Conservation (phyloP, 2,329 filamentous ascomycete genomes). For the Penicillium sp. region DNA sequence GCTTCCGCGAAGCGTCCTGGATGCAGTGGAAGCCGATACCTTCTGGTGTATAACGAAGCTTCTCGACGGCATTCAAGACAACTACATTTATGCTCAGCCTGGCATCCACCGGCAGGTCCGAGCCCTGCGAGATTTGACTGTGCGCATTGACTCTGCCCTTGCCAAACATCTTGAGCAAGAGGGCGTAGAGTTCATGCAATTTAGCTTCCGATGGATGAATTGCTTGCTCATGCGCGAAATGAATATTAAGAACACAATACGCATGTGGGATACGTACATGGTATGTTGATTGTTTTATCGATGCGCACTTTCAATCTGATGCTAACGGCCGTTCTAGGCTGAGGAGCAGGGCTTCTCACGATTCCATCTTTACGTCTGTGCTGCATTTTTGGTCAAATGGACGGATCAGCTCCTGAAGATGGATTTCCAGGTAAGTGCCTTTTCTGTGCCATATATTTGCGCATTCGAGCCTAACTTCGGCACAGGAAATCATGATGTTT, state of each 20-base stretch:
- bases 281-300: conserved; percentile 54
- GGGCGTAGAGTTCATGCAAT: conserved; percentile 96
- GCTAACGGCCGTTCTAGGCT: conserved; percentile 54
- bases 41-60: conserved; percentile 99
- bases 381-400: conserved; percentile 97
- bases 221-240: conserved; percentile 97
- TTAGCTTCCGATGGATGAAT: conserved; percentile 99
- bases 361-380: conserved; percentile 97
- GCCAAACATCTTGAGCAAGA: conserved; percentile 86
- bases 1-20: conserved; percentile 79
- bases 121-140: conserved; percentile 81
- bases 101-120: conserved; percentile 93
- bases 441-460: neutral
- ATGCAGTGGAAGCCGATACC: conserved; percentile 94
- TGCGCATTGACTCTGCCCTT: conserved; percentile 75
- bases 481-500: conserved; percentile 99
- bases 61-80: conserved; percentile 97
- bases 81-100: conserved; percentile 96
- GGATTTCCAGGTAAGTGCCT: conserved; percentile 66
- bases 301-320: neutral
- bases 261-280: conserved; percentile 99
- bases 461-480: conserved; percentile 15
- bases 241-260: conserved; percentile 89
- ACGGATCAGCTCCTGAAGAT: conserved; percentile 89
- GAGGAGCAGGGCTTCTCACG: conserved; percentile 98